Conservation (phyloP, 768 basidiomycete species). For the Xerocomellus dryophilus region DNA sequence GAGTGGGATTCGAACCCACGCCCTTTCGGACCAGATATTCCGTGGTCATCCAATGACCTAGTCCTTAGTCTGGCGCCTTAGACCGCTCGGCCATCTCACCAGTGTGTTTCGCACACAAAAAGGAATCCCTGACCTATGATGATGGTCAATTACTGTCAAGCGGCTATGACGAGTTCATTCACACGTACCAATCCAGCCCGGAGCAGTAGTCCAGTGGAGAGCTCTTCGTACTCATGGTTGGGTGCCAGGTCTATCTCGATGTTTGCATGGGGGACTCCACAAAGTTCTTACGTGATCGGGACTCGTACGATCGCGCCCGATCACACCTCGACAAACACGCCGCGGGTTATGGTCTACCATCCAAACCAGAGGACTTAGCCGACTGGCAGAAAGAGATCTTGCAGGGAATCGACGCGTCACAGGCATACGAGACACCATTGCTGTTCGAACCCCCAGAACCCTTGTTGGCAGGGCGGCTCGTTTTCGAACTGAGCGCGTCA, state of each 20-base stretch:
- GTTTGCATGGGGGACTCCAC: constrained; percentile 40
- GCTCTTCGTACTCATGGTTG: constrained; percentile 3
- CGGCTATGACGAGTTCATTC: neutral
- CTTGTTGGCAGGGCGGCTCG: constrained; percentile 40
- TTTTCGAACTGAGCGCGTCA: constrained; percentile 39
- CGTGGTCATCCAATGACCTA: constrained; percentile 30
- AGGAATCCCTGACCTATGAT: neutral
- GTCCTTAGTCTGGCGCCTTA: constrained; percentile 61
- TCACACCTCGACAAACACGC: constrained; percentile 38
- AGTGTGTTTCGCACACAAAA: accelerated
- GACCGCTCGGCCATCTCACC: constrained; percentile 58
- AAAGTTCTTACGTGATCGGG: constrained; percentile 22
- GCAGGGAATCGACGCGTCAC: constrained; percentile 38
- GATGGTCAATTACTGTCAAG: neutral
- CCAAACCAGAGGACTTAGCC: constrained; percentile 37
- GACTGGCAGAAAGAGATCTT: constrained; percentile 45
- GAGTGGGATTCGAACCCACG: constrained; percentile 44
- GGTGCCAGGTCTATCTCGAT: constrained; percentile 36
- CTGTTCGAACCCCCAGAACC: constrained; percentile 36
- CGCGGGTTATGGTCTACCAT: constrained; percentile 42
- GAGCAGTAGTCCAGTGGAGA: neutral
- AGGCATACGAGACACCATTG: constrained; percentile 31
- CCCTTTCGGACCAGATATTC: constrained; percentile 39
- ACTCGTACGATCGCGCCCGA: constrained; percentile 34
- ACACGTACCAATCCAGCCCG: neutral